Conservation (phyloP, 148 eudicot species). For the Camellia japonica region DNA sequence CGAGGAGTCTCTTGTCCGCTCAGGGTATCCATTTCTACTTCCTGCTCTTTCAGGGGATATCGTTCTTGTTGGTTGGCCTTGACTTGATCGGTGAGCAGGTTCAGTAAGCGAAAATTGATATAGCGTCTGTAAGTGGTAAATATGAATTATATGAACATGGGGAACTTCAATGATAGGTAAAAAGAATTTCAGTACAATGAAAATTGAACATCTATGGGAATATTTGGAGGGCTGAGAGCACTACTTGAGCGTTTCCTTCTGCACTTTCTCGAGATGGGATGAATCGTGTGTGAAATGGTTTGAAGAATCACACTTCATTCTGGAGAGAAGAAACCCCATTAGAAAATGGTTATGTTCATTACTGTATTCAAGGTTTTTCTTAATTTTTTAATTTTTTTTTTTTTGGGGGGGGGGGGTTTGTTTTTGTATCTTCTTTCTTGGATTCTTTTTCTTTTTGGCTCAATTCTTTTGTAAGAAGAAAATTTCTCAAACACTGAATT, state of each 20-base stretch:
- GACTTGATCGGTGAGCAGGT: constrained; percentile 96
- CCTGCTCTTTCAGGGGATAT: constrained; percentile 90
- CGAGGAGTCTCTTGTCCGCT: constrained; percentile 86
- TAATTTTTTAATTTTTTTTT: not conserved
- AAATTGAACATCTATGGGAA: not conserved
- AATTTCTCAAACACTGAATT: constrained; percentile 23
- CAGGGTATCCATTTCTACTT: constrained; percentile 98
- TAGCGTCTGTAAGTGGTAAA: constrained; percentile 22
- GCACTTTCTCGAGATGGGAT: constrained; percentile 17
- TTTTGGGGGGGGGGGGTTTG: constrained; percentile 8
- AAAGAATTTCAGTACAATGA: not conserved
- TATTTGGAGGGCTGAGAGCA: constrained; percentile 15
- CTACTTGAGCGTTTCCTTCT: constrained; percentile 16
- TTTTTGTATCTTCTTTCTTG: not conserved
- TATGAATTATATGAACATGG: constrained; percentile 22
- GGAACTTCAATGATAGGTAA: constrained; percentile 12
- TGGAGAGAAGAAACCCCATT: constrained; percentile 10
- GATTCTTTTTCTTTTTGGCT: constrained; percentile 32
- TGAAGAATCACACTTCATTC: not conserved
- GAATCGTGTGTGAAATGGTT: not conserved
- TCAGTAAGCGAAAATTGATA: constrained; percentile 27
- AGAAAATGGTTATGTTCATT: constrained; percentile 18
- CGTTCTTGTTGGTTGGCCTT: constrained; percentile 87
- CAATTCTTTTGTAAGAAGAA: constrained; percentile 55
- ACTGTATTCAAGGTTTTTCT: not conserved